phyloP scores from a whole-genome alignment of 2,329 filamentous ascomycete genomes.

The Ophiostoma quercus region DNA sequence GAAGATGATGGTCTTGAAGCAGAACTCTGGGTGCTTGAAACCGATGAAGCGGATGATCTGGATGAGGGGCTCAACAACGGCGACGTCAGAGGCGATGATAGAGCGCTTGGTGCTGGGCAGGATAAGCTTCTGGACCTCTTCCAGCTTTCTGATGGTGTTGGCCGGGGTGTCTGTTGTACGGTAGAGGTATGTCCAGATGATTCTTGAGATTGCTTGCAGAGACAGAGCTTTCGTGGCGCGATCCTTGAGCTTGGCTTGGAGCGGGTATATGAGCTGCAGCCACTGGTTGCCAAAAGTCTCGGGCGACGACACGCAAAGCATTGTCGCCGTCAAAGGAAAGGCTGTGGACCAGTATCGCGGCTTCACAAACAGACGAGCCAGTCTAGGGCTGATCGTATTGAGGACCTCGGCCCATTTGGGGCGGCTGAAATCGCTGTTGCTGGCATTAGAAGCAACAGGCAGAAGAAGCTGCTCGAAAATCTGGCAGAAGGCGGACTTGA shows the following conservation, averaged over 20 bases:
- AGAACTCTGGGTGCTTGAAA: slow-evolving; percentile 88
- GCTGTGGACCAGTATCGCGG: slow-evolving; percentile 86
- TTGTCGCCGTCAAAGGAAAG: slow-evolving; percentile 79
- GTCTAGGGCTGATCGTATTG: slow-evolving; percentile 67
- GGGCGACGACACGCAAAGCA: slow-evolving; percentile 80
- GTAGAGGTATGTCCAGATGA: slow-evolving; percentile 94
- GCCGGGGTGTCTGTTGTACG: slow-evolving; percentile 67
- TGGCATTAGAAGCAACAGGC: slow-evolving; percentile 77
- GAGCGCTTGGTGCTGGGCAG: slow-evolving; percentile 75
- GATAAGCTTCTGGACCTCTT: slow-evolving; percentile 81
- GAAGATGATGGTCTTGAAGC: slow-evolving; percentile 89
- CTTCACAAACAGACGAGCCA: slow-evolving; percentile 82
- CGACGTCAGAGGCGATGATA: slow-evolving; percentile 73
- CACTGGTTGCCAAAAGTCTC: slow-evolving; percentile 83
- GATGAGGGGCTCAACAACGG: slow-evolving; percentile 83
- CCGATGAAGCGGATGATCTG: slow-evolving; percentile 93
- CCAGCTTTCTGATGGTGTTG: slow-evolving; percentile 69
- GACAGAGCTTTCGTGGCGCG: slow-evolving; percentile 70
- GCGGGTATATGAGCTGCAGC: slow-evolving; percentile 70
- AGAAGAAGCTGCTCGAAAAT: slow-evolving; percentile 81
- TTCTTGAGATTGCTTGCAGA: slow-evolving; percentile 79
- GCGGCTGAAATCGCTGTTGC: slow-evolving; percentile 66
- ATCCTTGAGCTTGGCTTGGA: slow-evolving; percentile 81
- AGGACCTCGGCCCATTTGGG: slow-evolving; percentile 86
- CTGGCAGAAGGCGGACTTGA: slow-evolving; percentile 93